These are phyloP conservation scores for Pseudohalonectria lignicola DNA, from an alignment of 2,329 filamentous ascomycete genomes.

Conservation along the genomic window DNA sequence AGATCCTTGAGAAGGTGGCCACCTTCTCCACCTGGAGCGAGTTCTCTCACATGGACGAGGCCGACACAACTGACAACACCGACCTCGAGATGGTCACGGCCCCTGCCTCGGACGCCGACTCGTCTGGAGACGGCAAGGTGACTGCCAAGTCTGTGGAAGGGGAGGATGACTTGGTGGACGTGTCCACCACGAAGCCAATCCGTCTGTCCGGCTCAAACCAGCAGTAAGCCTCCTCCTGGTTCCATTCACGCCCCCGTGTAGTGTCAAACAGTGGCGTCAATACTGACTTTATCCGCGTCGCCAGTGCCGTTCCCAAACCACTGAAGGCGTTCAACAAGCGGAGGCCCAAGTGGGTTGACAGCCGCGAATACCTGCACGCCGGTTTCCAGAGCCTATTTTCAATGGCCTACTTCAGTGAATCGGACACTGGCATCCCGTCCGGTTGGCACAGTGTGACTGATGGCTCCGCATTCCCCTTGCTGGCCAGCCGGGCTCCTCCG, in stretches of 20 bases:
- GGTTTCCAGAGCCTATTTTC: conserved; percentile 65
- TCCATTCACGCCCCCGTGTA: too few species aligned
- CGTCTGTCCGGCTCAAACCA: conserved; percentile 11
- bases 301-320: too few species aligned
- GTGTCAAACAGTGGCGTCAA: too few species aligned
- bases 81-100: conserved; percentile 62
- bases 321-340: conserved; percentile 36
- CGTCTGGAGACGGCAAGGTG: conserved; percentile 58
- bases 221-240: conserved; percentile 13
- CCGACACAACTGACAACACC: conserved; percentile 33
- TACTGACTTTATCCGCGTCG: too few species aligned
- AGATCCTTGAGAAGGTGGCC: conserved; percentile 65
- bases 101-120: conserved; percentile 52
- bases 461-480: conserved; percentile 43
- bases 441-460: conserved; percentile 57
- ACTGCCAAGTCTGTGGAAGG: conserved; percentile 71
- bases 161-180: conserved; percentile 83
- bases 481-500: conserved; percentile 33
- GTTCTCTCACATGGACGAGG: conserved; percentile 40
- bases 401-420: conserved; percentile 53
- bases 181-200: conserved; percentile 69
- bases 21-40: conserved; percentile 64
- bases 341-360: conserved; percentile 42
- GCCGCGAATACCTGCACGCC: conserved; percentile 46
- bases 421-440: conserved; percentile 51